Evolutionary conservation across 2,329 filamentous ascomycete genomes (phyloP).

Genomic region (Calonectria multiphialidica): DNA sequence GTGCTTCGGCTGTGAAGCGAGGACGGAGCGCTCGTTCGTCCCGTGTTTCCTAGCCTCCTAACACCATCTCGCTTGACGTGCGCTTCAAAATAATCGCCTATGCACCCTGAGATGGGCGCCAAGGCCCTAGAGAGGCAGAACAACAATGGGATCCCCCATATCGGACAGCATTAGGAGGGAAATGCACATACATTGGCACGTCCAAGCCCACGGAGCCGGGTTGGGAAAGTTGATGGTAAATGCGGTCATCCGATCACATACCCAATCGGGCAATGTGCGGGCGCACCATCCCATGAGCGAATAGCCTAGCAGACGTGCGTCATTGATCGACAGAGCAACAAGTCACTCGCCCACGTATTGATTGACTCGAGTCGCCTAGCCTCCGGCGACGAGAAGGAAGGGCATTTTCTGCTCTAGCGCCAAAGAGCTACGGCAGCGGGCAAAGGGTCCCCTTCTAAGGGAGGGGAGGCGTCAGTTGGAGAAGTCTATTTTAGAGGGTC

Average conservation of each 20-base stretch:
- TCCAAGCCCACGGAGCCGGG: background rate
- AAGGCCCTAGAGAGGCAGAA: background rate
- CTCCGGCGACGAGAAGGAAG: background rate
- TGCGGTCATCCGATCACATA: conserved; percentile 1
- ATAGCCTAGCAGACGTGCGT: background rate
- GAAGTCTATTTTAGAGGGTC: background rate
- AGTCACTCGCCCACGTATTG: background rate
- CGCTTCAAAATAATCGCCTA: background rate
- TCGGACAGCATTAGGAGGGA: background rate
- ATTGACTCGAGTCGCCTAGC: background rate
- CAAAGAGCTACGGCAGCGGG: background rate
- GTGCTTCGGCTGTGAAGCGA: background rate
- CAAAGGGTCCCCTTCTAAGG: background rate
- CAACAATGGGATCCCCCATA: background rate
- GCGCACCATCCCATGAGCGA: background rate
- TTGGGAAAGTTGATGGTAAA: background rate
- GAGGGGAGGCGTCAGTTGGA: background rate
- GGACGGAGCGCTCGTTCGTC: background rate
- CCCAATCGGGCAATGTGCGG: background rate
- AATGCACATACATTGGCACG: background rate
- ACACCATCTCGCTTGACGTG: background rate
- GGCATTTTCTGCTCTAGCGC: background rate
- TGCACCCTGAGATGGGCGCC: background rate
- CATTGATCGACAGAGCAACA: background rate
- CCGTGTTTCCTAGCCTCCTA: background rate